Conservation (phyloP, 2,329 filamentous ascomycete species). For the Onygenales sp. region DNA sequence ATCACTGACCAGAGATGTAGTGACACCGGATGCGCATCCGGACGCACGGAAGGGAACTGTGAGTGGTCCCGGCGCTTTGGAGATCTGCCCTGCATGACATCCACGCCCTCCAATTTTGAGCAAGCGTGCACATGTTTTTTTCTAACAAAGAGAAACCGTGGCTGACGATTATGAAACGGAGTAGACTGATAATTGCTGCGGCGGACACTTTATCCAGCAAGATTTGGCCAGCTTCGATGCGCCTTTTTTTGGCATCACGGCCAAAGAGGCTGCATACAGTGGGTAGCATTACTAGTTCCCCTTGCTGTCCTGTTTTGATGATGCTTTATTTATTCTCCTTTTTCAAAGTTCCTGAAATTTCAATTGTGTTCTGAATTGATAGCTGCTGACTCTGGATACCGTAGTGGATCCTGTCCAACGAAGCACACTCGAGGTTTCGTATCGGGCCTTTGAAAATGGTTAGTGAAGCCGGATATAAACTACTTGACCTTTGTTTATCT, state of each 20-base stretch:
- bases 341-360: not conserved
- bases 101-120: not conserved
- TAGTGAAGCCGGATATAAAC: not conserved
- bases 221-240: slow-evolving; percentile 11
- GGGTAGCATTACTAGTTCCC: not conserved
- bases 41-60: not conserved
- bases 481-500: not conserved
- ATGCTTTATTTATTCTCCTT: not conserved
- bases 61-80: not conserved
- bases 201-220: slow-evolving; percentile 11
- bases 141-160: not conserved
- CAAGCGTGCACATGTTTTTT: not conserved
- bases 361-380: not conserved
- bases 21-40: not conserved
- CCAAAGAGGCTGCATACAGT: not conserved
- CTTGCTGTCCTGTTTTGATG: not conserved
- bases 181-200: not conserved
- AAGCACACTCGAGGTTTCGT: slow-evolving; percentile 12
- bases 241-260: slow-evolving; percentile 9
- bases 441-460: slow-evolving; percentile 12
- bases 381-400: not conserved
- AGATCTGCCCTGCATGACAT: not conserved
- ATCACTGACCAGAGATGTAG: not conserved
- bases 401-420: slow-evolving; percentile 16
- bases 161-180: not conserved